These are phyloP conservation scores for Straminergon stramineum DNA, from an alignment of 225 moss, liverwort and hornwort genomes.

Conservation along the genomic window DNA sequence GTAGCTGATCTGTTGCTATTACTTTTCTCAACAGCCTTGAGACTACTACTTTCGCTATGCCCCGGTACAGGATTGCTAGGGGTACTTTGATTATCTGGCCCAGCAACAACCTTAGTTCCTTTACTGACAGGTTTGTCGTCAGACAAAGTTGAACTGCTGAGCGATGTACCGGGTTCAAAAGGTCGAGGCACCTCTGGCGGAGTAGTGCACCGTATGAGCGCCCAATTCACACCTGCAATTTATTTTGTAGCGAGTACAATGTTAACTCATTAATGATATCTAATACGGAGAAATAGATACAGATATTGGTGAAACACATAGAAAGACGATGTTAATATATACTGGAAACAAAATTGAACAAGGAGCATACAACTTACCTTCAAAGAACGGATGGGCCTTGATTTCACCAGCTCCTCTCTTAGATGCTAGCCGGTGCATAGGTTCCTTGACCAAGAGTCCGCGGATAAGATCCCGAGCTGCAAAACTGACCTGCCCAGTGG, in stretches of 20 bases:
- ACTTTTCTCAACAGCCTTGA: slow-evolving; percentile 38
- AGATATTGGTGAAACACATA: not conserved
- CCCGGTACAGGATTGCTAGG: slow-evolving; percentile 24
- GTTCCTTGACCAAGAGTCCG: slow-evolving; percentile 85
- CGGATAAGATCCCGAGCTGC: slow-evolving; percentile 74
- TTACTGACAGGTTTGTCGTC: slow-evolving; percentile 29
- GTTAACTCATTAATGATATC: not conserved
- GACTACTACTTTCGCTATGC: slow-evolving; percentile 37
- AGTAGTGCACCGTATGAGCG: slow-evolving; percentile 80
- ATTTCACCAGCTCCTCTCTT: slow-evolving; percentile 90
- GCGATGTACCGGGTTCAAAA: slow-evolving; percentile 40
- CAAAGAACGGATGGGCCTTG: slow-evolving; percentile 94
- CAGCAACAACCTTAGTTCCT: slow-evolving; percentile 23
- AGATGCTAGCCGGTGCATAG: slow-evolving; percentile 71
- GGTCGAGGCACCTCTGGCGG: slow-evolving; percentile 86
- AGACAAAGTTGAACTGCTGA: slow-evolving; percentile 37
- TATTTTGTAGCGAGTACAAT: not conserved
- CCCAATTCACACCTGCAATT: slow-evolving; percentile 79
- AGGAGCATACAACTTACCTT: slow-evolving; percentile 18
- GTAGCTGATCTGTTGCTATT: slow-evolving; percentile 49
- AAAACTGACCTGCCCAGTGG: slow-evolving; percentile 62
- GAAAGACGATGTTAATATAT: not conserved
- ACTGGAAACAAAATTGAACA: not conserved
- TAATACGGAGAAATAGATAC: not conserved
- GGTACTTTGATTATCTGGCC: slow-evolving; percentile 15